Conservation (phyloP, 768 basidiomycete genomes). For the Russula lepida region DNA sequence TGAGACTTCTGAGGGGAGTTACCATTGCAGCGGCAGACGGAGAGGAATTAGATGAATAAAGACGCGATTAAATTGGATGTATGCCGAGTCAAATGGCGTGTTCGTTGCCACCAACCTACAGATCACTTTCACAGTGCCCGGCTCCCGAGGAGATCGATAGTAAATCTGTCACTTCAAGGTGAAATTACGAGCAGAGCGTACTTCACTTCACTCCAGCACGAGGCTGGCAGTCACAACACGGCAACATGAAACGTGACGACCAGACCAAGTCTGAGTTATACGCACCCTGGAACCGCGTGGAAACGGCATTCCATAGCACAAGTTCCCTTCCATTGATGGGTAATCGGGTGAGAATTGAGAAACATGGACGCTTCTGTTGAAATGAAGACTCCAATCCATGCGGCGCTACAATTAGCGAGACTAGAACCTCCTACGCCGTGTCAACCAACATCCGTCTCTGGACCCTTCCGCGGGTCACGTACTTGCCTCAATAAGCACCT, state of each 20-base stretch:
- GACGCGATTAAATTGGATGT: background rate
- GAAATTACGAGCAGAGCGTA: background rate
- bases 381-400: constrained; percentile 4
- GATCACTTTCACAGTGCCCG: background rate
- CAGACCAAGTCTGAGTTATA: background rate
- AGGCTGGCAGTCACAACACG: background rate
- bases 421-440: background rate
- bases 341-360: background rate
- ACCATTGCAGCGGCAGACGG: background rate
- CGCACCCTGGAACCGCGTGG: constrained; percentile 10
- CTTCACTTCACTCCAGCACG: background rate
- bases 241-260: background rate
- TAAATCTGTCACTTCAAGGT: background rate
- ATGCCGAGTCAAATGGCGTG: background rate
- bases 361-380: background rate
- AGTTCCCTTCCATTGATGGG: background rate
- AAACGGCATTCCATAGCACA: constrained; percentile 5
- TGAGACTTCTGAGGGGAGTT: constrained; percentile 47
- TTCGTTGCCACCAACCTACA: background rate
- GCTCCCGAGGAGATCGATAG: background rate
- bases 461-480: background rate
- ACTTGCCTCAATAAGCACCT: background rate
- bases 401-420: background rate
- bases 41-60: constrained; percentile 8
- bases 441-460: background rate